Conservation (phyloP, 2,329 filamentous ascomycete genomes). For the Orbilia ellipsospora region DNA sequence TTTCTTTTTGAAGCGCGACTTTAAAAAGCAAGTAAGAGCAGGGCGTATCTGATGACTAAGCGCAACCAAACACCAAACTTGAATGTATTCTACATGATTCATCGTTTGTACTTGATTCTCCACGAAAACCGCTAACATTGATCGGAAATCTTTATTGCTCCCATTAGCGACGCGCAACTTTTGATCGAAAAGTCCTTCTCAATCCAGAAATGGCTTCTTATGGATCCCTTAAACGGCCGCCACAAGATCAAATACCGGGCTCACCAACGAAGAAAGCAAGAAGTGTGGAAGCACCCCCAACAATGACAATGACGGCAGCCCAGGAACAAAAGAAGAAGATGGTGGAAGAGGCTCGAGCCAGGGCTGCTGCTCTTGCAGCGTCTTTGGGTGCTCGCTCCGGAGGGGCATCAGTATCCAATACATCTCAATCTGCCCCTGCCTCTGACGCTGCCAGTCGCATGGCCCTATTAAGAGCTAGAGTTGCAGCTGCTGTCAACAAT, state of each 20-base stretch:
- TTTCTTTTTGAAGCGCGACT: not conserved
- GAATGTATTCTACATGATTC: not conserved
- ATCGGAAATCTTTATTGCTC: not conserved
- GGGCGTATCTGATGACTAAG: conserved; percentile 2
- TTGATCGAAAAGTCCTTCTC: not conserved
- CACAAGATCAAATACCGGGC: conserved; percentile 41
- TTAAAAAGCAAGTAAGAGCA: not conserved
- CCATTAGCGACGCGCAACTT: not conserved
- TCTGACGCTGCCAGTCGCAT: conserved; percentile 72
- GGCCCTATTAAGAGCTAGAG: conserved; percentile 81
- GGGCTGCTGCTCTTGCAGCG: conserved; percentile 58
- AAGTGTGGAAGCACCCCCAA: conserved; percentile 34
- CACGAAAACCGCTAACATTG: not conserved
- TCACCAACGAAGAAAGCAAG: conserved; percentile 49
- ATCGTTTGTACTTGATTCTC: not conserved
- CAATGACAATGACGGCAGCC: conserved; percentile 18
- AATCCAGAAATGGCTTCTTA: conserved; percentile 36
- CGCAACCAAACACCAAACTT: not conserved
- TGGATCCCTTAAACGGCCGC: conserved; percentile 46
- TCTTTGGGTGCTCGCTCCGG: conserved; percentile 43
- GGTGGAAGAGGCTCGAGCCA: conserved; percentile 59
- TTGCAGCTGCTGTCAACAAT: conserved; percentile 76
- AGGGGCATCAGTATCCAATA: conserved; percentile 19
- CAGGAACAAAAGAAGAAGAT: conserved; percentile 59
- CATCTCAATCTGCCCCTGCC: conserved; percentile 30